These are phyloP conservation scores for Uronychia binucleata DNA, from an alignment of 73 alveolate species.

Conservation along the genomic window DNA sequence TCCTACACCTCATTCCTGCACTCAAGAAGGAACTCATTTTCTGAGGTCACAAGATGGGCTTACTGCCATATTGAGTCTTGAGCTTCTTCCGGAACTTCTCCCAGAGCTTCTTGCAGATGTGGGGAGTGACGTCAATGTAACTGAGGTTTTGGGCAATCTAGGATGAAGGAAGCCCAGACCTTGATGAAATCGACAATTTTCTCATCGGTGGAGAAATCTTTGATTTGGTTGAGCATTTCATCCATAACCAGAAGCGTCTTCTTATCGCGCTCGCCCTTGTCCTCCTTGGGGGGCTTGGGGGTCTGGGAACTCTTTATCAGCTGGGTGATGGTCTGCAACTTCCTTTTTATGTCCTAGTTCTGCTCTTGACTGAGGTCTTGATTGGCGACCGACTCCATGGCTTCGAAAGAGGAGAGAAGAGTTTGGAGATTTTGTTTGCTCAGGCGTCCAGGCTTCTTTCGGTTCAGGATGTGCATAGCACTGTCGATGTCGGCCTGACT, in stretches of 20 bases:
- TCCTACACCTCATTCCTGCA: conserved; percentile 42
- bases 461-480: background rate
- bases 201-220: conserved; percentile 27
- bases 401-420: background rate
- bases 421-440: background rate
- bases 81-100: conserved; percentile 40
- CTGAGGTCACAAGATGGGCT: conserved; percentile 1
- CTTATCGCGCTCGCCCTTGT: conserved; percentile 36
- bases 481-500: background rate
- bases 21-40: conserved; percentile 28
- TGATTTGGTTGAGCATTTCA: conserved; percentile 39
- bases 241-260: conserved; percentile 31
- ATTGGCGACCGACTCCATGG: background rate
- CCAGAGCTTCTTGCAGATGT: conserved; percentile 40
- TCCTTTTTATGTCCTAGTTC: background rate
- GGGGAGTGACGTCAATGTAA: conserved; percentile 24
- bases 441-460: background rate
- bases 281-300: conserved; percentile 6
- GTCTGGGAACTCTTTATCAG: conserved; percentile 1
- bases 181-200: conserved; percentile 37
- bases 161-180: background rate
- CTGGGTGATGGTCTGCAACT: conserved; percentile 13
- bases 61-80: conserved; percentile 23
- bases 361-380: background rate
- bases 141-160: conserved; percentile 34